These are phyloP conservation scores for Xylaria grammica DNA, from an alignment of 495 filamentous ascomycete species.

Conservation along the genomic window DNA sequence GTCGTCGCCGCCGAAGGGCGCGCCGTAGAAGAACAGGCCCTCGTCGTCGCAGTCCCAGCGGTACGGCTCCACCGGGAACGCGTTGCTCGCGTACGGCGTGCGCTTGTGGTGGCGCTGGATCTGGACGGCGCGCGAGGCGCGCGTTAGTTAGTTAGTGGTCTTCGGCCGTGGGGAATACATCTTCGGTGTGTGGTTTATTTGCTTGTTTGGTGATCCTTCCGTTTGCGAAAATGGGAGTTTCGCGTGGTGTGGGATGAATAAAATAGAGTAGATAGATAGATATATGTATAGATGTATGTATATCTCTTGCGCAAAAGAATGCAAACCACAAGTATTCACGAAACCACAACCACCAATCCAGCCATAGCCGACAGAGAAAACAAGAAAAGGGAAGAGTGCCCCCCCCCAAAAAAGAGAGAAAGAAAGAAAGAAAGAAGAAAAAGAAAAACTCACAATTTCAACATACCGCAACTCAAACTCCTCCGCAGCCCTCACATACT, in stretches of 20 bases:
- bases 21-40: conserved; percentile 65
- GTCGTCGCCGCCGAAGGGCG: conserved; percentile 45
- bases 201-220: neutral
- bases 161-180: no score
- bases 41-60: conserved; percentile 68
- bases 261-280: no score
- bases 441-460: conserved; percentile 57
- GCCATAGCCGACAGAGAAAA: neutral
- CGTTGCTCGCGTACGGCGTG: conserved; percentile 71
- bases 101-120: conserved; percentile 78
- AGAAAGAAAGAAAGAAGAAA: neutral
- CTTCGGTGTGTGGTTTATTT: neutral
- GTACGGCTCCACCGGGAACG: conserved; percentile 68
- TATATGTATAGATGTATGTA: no score
- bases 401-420: no score
- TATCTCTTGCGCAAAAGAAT: no score
- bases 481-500: conserved; percentile 56
- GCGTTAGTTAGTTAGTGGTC: neutral
- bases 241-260: no score
- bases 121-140: conserved; percentile 31
- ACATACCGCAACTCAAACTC: conserved; percentile 68
- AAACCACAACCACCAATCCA: neutral
- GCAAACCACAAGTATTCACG: no score
- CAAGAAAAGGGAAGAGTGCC: neutral
- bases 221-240: no score